Conservation (phyloP, 164 flowering plant species). For the Tetracentron sinense region DNA sequence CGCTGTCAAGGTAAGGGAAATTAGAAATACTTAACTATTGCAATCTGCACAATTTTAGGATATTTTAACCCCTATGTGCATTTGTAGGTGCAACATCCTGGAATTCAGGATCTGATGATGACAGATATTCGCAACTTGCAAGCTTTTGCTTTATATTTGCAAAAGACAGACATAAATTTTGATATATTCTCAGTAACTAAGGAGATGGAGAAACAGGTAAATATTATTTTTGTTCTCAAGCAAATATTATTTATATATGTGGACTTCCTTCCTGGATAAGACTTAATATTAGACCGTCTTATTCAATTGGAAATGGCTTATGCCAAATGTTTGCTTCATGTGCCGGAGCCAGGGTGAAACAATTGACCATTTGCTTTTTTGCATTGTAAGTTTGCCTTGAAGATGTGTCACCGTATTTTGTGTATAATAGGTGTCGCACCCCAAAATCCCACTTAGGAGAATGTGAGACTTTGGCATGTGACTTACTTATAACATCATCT, state of each 20-base stretch:
- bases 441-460: no score
- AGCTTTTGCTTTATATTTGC: conserved; percentile 89
- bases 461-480: no score
- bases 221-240: conserved; percentile 47
- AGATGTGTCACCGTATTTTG: no score
- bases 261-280: no score
- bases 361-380: no score
- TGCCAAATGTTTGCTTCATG: no score
- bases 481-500: no score
- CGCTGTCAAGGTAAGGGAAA: conserved; percentile 75
- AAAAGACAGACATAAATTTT: conserved; percentile 84
- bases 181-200: conserved; percentile 82
- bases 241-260: conserved; percentile 12
- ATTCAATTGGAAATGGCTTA: no score
- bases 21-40: conserved; percentile 5
- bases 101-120: conserved; percentile 88
- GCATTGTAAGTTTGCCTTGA: no score
- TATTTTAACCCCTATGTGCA: conserved; percentile 14
- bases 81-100: conserved; percentile 94
- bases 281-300: no score
- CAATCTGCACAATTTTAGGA: background rate
- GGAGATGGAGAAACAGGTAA: conserved; percentile 97
- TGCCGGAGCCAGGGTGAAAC: no score
- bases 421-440: no score
- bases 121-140: conserved; percentile 87